Percentiles rank a stretch among this genome's conserved stretches.
These are phyloP conservation scores for Candida ortonii DNA, from an alignment of 805 yeast genomes.

Conservation along the genomic window DNA sequence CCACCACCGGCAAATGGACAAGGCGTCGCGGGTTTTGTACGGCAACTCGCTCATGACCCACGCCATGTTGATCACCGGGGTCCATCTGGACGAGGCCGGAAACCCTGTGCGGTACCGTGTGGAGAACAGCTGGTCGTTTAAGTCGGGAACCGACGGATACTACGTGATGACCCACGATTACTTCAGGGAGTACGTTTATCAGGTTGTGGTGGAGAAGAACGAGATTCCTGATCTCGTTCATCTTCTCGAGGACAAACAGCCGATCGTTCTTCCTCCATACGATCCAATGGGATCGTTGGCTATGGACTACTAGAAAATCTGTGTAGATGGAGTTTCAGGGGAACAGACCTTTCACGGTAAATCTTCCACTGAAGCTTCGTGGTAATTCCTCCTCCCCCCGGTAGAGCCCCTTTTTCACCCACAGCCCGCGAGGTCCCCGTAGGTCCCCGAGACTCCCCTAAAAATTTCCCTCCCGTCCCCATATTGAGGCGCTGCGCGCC, in stretches of 20 bases:
- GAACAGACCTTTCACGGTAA: too few species aligned
- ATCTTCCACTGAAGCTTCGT: too few species aligned
- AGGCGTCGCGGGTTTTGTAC: conserved; percentile 67
- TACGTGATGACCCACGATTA: conserved; percentile 71
- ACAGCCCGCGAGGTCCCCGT: too few species aligned
- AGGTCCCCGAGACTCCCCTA: too few species aligned
- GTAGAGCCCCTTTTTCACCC: too few species aligned
- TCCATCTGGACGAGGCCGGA: conserved; percentile 63
- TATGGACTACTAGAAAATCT: too few species aligned
- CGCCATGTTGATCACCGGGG: conserved; percentile 84
- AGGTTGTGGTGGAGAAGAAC: conserved; percentile 57
- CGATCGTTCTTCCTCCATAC: conserved; percentile 67
- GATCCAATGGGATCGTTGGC: conserved; percentile 82
- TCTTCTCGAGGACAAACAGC: conserved; percentile 40
- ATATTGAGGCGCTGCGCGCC: too few species aligned
- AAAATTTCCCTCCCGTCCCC: too few species aligned
- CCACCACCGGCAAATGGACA: conserved; percentile 45
- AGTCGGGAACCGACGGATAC: conserved; percentile 63
- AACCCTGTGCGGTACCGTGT: conserved; percentile 68
- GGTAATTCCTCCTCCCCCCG: too few species aligned
- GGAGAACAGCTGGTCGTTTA: conserved; percentile 77
- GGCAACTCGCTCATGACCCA: conserved; percentile 82
- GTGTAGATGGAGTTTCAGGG: too few species aligned
- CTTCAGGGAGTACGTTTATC: conserved; percentile 72
- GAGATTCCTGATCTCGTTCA: conserved; percentile 43